Evolutionary conservation across 2,329 filamentous ascomycete species (phyloP), one percentile per base, ranked within the genome.

Genomic region (Pleoardoris graminearum): DNA sequence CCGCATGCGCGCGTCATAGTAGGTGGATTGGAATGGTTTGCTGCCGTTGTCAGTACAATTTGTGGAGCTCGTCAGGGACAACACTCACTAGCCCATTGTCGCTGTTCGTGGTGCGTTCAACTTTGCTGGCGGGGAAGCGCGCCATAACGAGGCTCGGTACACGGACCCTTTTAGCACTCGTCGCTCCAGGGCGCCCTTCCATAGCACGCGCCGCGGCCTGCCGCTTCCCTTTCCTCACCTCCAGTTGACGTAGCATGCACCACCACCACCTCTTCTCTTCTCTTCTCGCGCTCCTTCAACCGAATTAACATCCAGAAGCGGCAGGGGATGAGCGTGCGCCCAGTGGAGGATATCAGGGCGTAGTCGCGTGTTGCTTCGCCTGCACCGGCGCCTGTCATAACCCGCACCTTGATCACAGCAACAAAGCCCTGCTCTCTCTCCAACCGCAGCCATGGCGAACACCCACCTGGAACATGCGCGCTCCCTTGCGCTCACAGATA

Each of bases 391-490:
- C 66, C 67, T 62, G 67, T 63, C 62, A 62, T 66, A n/a, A 65
- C 53, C 62, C 51, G 50, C 55, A 51, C 35, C 51, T 55, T 53
- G 54, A 51, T 55, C 54, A 54, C 59, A 60, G 48, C 50, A 61
- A 62, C 66, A 63, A 63, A 65, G 60, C 65, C 59, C 57, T 39
- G 5, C 30, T 17, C 33, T n/a, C 14, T 2, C 33, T n/a, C 8
- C 14, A 36, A 50, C 51, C 60, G 45, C 58, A 55, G 54, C 49
- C 54, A 72, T 71, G 68, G 58, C 65, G 66, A 45, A 62, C 64
- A 32, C 62, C 97, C 92, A 97, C 79, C 87, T 99, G 63, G 87
- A 95, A 72, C 87, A 89, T 66, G 94, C 94, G 58, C 90, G 94
- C 69, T 90, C 90, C 71, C 87, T 97, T 57, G 92, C 95, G 48